phyloP scores from a whole-genome alignment of 148 eudicot genomes.

The Polygonum aviculare region DNA sequence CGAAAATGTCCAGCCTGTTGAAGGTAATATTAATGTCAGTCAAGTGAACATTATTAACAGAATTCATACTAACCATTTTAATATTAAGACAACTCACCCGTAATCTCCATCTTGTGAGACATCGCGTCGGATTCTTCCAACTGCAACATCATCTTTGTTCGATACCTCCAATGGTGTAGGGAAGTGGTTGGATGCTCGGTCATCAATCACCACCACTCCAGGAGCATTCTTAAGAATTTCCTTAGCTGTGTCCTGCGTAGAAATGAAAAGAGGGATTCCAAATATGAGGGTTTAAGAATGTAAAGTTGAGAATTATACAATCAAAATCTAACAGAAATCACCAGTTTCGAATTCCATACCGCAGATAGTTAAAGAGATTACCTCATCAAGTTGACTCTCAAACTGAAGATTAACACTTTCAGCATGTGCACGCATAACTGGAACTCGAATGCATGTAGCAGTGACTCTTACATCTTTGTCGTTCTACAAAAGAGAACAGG shows the following conservation, averaged over 20 bases:
- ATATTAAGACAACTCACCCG: constrained; percentile 35
- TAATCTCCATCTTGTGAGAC: constrained; percentile 79
- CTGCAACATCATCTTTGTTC: constrained; percentile 84
- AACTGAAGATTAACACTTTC: constrained; percentile 96
- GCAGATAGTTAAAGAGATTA: constrained; percentile 13
- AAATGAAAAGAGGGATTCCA: background rate
- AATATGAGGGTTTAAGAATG: background rate
- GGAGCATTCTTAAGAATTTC: constrained; percentile 74
- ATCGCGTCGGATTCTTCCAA: constrained; percentile 89
- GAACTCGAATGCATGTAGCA: constrained; percentile 85
- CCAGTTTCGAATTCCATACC: background rate
- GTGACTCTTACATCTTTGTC: constrained; percentile 65
- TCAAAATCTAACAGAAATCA: background rate
- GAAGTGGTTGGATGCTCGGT: constrained; percentile 64
- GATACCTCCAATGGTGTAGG: constrained; percentile 96
- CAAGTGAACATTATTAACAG: background rate
- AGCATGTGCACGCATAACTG: constrained; percentile 91
- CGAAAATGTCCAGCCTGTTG: constrained; percentile 86
- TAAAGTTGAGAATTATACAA: background rate
- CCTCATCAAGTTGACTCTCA: constrained; percentile 91
- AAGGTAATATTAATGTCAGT: background rate
- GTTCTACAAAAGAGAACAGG: constrained; percentile 32
- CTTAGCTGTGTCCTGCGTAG: constrained; percentile 56
- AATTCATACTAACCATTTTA: background rate
- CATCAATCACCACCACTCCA: constrained; percentile 82